These are phyloP conservation scores for Sclerotinia trifoliorum DNA, from an alignment of 2,329 filamentous ascomycete species.

Conservation along the genomic window DNA sequence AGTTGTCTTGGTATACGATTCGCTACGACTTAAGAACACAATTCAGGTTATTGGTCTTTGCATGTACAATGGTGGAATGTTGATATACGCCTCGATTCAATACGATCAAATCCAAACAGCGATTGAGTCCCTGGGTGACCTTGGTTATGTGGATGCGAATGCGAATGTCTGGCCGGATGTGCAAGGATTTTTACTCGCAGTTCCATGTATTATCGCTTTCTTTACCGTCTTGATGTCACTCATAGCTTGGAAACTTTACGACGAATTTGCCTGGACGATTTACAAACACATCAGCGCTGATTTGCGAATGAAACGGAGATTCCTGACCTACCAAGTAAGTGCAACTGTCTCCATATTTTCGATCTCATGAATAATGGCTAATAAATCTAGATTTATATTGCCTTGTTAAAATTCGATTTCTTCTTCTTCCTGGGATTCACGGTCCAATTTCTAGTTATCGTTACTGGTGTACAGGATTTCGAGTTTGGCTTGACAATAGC, in stretches of 20 bases:
- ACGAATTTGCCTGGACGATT: conserved; percentile 98
- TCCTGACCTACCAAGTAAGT: conserved; percentile 89
- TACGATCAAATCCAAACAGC: conserved; percentile 84
- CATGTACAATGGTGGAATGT: conserved; percentile 84
- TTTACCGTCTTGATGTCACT: conserved; percentile 71
- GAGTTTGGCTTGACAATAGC: conserved; percentile 87
- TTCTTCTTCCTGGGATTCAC: conserved; percentile 99
- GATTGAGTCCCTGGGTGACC: conserved; percentile 57
- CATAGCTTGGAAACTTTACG: conserved; percentile 91
- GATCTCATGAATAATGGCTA: conserved; percentile 13
- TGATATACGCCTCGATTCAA: conserved; percentile 92
- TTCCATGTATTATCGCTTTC: conserved; percentile 78
- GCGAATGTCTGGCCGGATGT: conserved; percentile 65
- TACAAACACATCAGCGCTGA: conserved; percentile 99
- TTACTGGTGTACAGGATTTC: conserved; percentile 63
- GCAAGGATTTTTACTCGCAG: conserved; percentile 76
- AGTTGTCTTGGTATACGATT: conserved; percentile 87
- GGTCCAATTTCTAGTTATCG: conserved; percentile 94
- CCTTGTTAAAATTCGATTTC: conserved; percentile 97
- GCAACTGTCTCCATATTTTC: neutral
- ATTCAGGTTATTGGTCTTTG: conserved; percentile 97
- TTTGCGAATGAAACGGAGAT: conserved; percentile 93
- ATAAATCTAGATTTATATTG: conserved; percentile 82
- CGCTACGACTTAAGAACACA: conserved; percentile 90
- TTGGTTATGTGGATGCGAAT: conserved; percentile 37